phyloP scores from a whole-genome alignment of 2,329 filamentous ascomycete genomes.

The Diplodia corticola region DNA sequence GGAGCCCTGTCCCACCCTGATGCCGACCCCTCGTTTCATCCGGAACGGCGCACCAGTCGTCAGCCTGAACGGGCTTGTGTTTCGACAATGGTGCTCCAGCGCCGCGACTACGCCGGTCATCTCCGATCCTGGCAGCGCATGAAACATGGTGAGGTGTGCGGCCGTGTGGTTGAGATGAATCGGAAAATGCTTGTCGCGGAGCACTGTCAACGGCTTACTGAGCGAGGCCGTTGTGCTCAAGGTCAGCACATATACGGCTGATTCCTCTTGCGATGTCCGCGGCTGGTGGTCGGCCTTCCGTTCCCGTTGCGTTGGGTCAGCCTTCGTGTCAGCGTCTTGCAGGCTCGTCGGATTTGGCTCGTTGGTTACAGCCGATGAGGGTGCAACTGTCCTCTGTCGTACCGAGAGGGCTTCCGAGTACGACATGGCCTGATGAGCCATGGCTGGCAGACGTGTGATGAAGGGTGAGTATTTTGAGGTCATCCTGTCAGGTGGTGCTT shows the following conservation, averaged over 20 bases:
- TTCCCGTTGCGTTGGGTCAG: not conserved
- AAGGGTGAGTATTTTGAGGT: not conserved
- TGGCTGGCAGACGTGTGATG: not conserved
- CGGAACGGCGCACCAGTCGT: conserved; percentile 43
- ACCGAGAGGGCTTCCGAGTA: conserved; percentile 5
- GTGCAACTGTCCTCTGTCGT: not conserved
- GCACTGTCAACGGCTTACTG: conserved; percentile 41
- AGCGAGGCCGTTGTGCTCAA: conserved; percentile 42
- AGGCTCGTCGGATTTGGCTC: not conserved
- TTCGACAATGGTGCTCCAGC: conserved; percentile 33
- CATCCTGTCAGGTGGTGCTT: not conserved
- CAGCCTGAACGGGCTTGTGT: conserved; percentile 40
- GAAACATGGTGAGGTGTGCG: conserved; percentile 49
- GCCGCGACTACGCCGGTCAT: conserved; percentile 38
- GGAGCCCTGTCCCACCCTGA: conserved; percentile 38
- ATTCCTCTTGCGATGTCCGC: conserved; percentile 29
- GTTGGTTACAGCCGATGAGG: not conserved
- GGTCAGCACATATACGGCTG: conserved; percentile 46
- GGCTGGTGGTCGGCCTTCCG: conserved; percentile 32
- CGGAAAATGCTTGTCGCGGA: conserved; percentile 46
- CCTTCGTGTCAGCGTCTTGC: conserved; percentile 1
- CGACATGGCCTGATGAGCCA: not conserved
- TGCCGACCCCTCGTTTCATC: conserved; percentile 45
- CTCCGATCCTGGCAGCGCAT: conserved; percentile 46
- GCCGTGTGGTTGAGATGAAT: conserved; percentile 44